Evolutionary conservation across 345 rosid genomes (phyloP), one percentile per base, ranked within the genome.

Genomic region (Rhizophora mangle): DNA sequence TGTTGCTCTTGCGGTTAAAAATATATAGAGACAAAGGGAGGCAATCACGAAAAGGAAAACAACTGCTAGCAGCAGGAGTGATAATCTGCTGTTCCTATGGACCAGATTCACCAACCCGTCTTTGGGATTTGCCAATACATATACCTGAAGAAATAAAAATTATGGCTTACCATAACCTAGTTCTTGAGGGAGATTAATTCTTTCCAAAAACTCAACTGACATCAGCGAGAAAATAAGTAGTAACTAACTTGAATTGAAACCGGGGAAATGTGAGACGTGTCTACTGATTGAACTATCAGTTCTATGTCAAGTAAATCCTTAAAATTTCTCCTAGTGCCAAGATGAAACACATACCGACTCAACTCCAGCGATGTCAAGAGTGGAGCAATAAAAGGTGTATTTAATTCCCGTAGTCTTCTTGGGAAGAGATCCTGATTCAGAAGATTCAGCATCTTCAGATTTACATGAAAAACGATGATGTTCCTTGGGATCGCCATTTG

Each of bases 311-410:
- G 13, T 55, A 22, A 55, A 55, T 13, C 16, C 22, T 56, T 10
- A 5, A 24, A 24, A 11, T 56, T 43, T 13, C 19, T 0, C 49
- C 15, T 11, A 43, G 49, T 43, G 15, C 4, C 19, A 43, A 27
- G 60, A 22, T 56, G 19, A 27, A 3, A 22, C 60, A 61, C 80
- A 19, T 68, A 82, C 82, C 29, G 79, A 62, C 21, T 19, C 55
- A 46, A 82, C 71, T 71, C 85, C 83, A 58, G 79, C 80, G 52
- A 82, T 76, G 34, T 79, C 59, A 26, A 79, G 31, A 19, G 74
- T 69, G 43, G 82, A 79, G 70, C 82, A 82, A 22, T 65, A 64
- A 63, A 81, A 72, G 20, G 51, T 68, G 56, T 74, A 69, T 34
- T 63, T 69, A 22, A 5, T 27, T 67, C 80, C 79, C 46, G 18